Percentiles rank a stretch among this genome's conserved stretches.
Conservation (phyloP, 306 rosid species). For the Trifolium dubium region DNA sequence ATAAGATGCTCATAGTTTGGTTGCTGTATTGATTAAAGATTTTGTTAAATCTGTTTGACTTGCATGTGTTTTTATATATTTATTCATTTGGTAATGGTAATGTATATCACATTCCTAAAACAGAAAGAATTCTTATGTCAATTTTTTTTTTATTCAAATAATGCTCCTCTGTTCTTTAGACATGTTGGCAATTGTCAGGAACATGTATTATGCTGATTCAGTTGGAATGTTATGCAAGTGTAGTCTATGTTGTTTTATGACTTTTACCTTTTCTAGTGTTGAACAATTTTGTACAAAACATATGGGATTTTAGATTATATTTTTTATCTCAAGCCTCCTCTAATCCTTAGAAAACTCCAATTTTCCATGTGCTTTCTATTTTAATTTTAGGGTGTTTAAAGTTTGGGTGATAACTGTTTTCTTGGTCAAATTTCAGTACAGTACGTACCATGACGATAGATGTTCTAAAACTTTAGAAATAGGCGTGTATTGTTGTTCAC, state of each 20-base stretch:
- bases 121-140: background rate
- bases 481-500: conserved; percentile 6
- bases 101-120: background rate
- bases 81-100: background rate
- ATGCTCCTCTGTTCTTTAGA: conserved; percentile 1
- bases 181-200: background rate
- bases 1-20: conserved; percentile 14
- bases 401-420: background rate
- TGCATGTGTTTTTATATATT: background rate
- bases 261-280: conserved; percentile 1
- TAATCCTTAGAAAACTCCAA: background rate
- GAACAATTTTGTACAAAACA: conserved; percentile 4
- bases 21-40: conserved; percentile 9
- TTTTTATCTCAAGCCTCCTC: conserved; percentile 2
- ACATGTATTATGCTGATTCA: conserved; percentile 22
- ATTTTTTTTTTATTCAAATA: background rate
- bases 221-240: conserved; percentile 26
- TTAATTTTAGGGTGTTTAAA: background rate
- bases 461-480: conserved; percentile 15
- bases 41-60: background rate
- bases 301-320: background rate
- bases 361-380: too few species aligned
- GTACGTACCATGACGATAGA: background rate
- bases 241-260: conserved; percentile 15
- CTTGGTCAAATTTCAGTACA: background rate